Conservation (phyloP, 371 early-diverging fungal species). For the Fennellomyces sp. region DNA sequence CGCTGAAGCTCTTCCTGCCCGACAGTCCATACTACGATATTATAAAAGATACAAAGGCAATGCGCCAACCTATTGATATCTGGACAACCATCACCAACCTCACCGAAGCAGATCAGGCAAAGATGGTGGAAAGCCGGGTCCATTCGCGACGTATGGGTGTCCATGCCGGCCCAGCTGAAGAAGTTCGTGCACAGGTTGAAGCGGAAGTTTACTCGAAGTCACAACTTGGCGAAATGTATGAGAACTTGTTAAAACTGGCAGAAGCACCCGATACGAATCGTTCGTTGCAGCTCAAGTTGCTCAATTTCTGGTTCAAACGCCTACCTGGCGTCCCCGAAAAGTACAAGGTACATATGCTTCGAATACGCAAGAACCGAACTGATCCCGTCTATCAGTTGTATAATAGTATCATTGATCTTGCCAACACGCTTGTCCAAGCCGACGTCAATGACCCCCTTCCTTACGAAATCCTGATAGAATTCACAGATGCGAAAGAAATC, state of each 20-base stretch:
- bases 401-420: constrained; percentile 35
- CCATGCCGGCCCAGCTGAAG: constrained; percentile 65
- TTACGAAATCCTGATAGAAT: constrained; percentile 54
- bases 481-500: constrained; percentile 39
- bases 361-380: neutral
- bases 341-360: constrained; percentile 25
- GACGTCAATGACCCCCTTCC: constrained; percentile 39
- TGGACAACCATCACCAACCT: constrained; percentile 58
- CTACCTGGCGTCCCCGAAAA: constrained; percentile 27
- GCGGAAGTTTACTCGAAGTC: constrained; percentile 65
- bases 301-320: constrained; percentile 31
- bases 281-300: constrained; percentile 27
- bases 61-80: constrained; percentile 56
- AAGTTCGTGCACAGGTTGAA: constrained; percentile 57
- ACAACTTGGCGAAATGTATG: constrained; percentile 50
- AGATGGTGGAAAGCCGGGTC: constrained; percentile 63
- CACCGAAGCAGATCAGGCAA: constrained; percentile 61
- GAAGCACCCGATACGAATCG: constrained; percentile 17
- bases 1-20: constrained; percentile 57
- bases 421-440: constrained; percentile 32
- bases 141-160: constrained; percentile 71
- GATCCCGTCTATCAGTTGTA: constrained; percentile 22
- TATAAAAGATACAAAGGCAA: constrained; percentile 37
- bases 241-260: constrained; percentile 36
- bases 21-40: constrained; percentile 50